Percentiles rank a stretch among this genome's conserved stretches.
These are phyloP conservation scores for Chlamydomonas reinhardtii DNA, from an alignment of 163 green algal species.

Conservation along the genomic window DNA sequence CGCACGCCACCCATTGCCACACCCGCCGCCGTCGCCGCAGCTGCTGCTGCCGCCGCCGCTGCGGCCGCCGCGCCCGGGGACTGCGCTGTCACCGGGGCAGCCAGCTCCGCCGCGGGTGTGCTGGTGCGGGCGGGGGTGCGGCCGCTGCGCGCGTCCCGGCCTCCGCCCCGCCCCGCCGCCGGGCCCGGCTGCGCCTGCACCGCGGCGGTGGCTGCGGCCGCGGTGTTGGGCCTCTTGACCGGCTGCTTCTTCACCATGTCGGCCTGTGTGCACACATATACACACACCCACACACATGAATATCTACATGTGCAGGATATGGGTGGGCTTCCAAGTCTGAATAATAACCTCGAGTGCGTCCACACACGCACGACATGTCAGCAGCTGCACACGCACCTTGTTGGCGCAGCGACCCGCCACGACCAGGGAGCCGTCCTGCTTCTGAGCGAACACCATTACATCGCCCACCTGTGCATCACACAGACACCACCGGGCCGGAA, in stretches of 20 bases:
- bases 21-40: too few species aligned
- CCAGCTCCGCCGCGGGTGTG: not conserved
- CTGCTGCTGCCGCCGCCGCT: too few species aligned
- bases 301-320: too few species aligned
- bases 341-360: too few species aligned
- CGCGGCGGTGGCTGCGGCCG: not conserved
- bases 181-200: not conserved
- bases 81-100: not conserved
- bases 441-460: conserved; percentile 88
- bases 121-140: not conserved
- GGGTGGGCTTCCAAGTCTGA: too few species aligned
- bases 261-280: too few species aligned
- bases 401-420: conserved; percentile 58
- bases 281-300: too few species aligned
- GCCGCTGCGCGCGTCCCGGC: not conserved
- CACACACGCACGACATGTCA: too few species aligned
- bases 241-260: conserved; percentile 64
- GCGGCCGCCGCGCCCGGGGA: too few species aligned
- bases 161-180: not conserved
- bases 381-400: conserved; percentile 56
- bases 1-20: too few species aligned
- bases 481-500: not conserved
- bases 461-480: conserved; percentile 79
- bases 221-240: conserved; percentile 41
- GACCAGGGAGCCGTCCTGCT: conserved; percentile 62